Conservation (phyloP, 1,139 yeast genomes). For the Hanseniaspora sp. region DNA sequence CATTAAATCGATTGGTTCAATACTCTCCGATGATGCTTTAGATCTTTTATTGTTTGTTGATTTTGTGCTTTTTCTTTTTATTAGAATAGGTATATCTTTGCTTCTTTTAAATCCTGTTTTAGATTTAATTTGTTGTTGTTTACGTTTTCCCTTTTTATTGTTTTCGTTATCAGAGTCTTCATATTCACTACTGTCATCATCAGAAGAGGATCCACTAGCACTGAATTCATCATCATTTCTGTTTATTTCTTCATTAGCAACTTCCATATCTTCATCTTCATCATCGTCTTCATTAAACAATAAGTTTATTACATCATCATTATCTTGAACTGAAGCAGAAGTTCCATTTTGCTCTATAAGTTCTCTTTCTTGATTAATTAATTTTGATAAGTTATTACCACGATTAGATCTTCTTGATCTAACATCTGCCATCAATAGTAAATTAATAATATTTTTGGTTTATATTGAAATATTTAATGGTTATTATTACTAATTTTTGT, state of each 20-base stretch:
- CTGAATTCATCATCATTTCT: conserved; percentile 35
- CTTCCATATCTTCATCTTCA: conserved; percentile 7
- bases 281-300: conserved; percentile 18
- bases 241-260: conserved; percentile 36
- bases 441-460: too few species aligned
- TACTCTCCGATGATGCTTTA: conserved; percentile 22
- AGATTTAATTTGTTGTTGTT: conserved; percentile 27
- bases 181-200: conserved; percentile 59
- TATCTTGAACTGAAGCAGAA: conserved; percentile 39
- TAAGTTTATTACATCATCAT: conserved; percentile 44
- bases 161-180: conserved; percentile 35
- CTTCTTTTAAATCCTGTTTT: background rate
- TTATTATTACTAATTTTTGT: background rate
- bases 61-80: conserved; percentile 26
- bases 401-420: conserved; percentile 78
- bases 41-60: too few species aligned
- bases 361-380: conserved; percentile 57
- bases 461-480: too few species aligned
- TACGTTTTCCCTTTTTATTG: conserved; percentile 34
- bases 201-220: conserved; percentile 36
- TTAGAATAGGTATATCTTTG: conserved; percentile 39
- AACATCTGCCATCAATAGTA: conserved; percentile 35
- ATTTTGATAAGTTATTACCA: conserved; percentile 67
- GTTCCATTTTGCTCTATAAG: conserved; percentile 18
- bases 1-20: conserved; percentile 39